Evolutionary conservation across 345 rosid species (phyloP), one percentile per base, ranked within the genome.

Genomic region (Noccaea bulbosa): DNA sequence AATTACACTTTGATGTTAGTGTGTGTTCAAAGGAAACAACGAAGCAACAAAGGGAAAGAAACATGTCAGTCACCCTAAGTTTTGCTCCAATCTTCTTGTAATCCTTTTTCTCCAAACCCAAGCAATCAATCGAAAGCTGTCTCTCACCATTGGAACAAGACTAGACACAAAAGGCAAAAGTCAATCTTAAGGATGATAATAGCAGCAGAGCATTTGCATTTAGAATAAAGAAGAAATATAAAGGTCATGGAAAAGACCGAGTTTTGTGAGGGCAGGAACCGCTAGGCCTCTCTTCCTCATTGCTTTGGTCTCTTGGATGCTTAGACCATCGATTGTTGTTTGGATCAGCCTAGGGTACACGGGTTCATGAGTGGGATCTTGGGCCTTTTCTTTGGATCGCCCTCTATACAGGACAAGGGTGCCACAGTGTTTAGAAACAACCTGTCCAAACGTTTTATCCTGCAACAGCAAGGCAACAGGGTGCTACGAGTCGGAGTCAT

Each of bases 41-140:
- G 44, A 17, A 44, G 12, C 54, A 59, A 40, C 57, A 52, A 17
- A 54, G 14, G 4, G 16, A 48, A 41, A 60, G 52, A 61, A 70
- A 40, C 44, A 65, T 38, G 74, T 80, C 82, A 93, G 74, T 80
- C 82, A 93, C 97, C 81, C 96, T 83, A 8, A 94, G 89, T 78
- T 89, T 94, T 85, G 87, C 84, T 70, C 98, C 99, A 57, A 94
- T 89, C 81, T 91, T 94, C 86, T 82, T 91, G 85, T 83, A 88
- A 77, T 94, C 98, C 43, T 86, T 91, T 79, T 51, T 88, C 79
- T 88, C 93, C 37, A 91, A 81, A 38, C 99, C 98, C 54, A 74
- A 77, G 79, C 98, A 88, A 80, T 94, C 98, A 66, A 91, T 85
- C 46, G 68, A 75, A 94, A 91, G 34, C 98, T 98, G 62, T 94